These are phyloP conservation scores for Kappamyces sp. DNA, from an alignment of 192 early-diverging fungal species.

Conservation along the genomic window DNA sequence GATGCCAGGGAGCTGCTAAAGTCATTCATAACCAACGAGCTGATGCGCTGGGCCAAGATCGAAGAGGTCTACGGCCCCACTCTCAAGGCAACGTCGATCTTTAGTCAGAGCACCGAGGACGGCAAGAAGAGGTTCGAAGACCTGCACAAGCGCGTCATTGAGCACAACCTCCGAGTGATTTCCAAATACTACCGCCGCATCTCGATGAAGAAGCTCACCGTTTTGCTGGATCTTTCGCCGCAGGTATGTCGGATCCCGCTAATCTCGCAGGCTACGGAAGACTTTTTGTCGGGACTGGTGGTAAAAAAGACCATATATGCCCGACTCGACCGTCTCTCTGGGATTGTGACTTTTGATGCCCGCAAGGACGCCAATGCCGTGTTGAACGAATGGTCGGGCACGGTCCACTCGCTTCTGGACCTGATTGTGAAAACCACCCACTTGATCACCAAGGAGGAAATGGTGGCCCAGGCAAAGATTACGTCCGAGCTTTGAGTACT, in stretches of 20 bases:
- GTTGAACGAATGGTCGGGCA: conserved; percentile 89
- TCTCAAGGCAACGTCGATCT: conserved; percentile 68
- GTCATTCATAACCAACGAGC: conserved; percentile 84
- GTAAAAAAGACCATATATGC: conserved; percentile 94
- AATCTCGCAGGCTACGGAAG: conserved; percentile 77
- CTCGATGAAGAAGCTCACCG: conserved; percentile 74
- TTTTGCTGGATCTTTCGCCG: conserved; percentile 78
- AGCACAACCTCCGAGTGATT: conserved; percentile 98
- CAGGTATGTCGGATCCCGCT: conserved; percentile 38
- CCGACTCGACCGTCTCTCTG: conserved; percentile 86
- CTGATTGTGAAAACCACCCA: conserved; percentile 88
- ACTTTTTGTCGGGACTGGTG: conserved; percentile 87
- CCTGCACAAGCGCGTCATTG: conserved; percentile 90
- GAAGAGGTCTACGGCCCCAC: conserved; percentile 79
- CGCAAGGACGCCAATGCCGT: conserved; percentile 81
- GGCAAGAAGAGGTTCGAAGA: conserved; percentile 73
- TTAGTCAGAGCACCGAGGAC: conserved; percentile 64
- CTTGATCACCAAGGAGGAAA: conserved; percentile 54
- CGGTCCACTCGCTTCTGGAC: conserved; percentile 78
- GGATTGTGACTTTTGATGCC: conserved; percentile 79
- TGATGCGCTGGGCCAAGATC: conserved; percentile 93
- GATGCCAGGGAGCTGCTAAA: conserved; percentile 69
- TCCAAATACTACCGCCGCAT: conserved; percentile 93
- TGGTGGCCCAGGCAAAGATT: too few relatives aligned
- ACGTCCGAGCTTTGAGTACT: too few relatives aligned